Base-by-base conservation (phyloP, 2,329 filamentous ascomycete species). In the Rhynchosporium secalis region DNA sequence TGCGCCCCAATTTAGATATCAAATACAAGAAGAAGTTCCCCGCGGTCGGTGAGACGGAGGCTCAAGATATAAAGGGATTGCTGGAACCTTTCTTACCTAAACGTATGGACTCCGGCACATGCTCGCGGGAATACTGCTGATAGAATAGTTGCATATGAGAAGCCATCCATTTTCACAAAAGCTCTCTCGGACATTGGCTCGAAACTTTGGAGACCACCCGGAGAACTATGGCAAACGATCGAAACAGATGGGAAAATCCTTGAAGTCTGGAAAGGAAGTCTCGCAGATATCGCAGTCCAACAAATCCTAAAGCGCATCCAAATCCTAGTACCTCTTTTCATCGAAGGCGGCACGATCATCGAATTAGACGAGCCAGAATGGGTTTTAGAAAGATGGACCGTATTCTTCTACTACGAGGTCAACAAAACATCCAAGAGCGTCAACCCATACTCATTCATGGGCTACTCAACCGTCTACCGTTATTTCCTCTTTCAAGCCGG, bases 381-480 rank as follows among this genome's bases (percentile, higher is more conserved):
- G 81, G 87, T 86, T 0, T 76, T 88, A 26, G 85, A 92, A 64
- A 85, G 94, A 70, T 99, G 95, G 95, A 92, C 90, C 0, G 78
- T 98, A n/a, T 98, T 92, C 77, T 87, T 96, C 69, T 80, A 96
- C 61, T 94, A 89, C 75, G 84, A 88, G 69, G 89, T 89, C 72
- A 83, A 83, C 64, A 58, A 75, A 1, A 36, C 33, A 36, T 71
- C 73, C 3, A 70, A 76, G 1, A 75, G 80, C 10, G 77, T 82
- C 1, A 68, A 80, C 13, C 78, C 83, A n/a, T 96, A 97, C 74
- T 84, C 86, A 2, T 91, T 99, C 68, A 87, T 91, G 41, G 95
- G 95, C 62, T 98, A 96, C 76, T 88, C 89, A 15, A 98, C 94
- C 1, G 88, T 94, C 40, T 97, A 97, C 76, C 87, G 91, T 56